Percentiles rank a stretch among this genome's conserved stretches.
phyloP scores from a whole-genome alignment of 1,139 yeast species.

The Insectozyma bohioensis region DNA sequence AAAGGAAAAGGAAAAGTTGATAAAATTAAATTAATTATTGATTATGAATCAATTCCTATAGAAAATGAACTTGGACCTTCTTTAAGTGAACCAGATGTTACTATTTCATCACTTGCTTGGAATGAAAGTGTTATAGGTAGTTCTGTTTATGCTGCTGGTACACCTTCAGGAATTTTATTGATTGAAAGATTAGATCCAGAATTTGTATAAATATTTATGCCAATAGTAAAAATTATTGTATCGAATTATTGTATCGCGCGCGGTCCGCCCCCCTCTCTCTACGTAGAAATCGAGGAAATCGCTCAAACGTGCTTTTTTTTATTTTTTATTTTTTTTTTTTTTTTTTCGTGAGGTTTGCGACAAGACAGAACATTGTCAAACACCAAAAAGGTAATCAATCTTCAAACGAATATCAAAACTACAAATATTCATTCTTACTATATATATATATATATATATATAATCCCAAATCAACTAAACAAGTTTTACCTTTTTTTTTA shows the following conservation, averaged over 20 bases:
- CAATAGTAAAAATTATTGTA: no score
- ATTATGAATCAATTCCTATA: slow-evolving; percentile 25
- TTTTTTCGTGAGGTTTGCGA: no score
- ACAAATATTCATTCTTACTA: no score
- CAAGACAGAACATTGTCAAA: no score
- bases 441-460: not conserved
- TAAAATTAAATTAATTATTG: slow-evolving; percentile 22
- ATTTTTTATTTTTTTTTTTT: no score
- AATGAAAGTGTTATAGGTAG: slow-evolving; percentile 51
- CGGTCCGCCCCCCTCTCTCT: no score
- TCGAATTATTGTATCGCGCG: no score
- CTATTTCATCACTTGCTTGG: slow-evolving; percentile 62
- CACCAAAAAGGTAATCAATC: slow-evolving; percentile 1
- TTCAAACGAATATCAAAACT: no score
- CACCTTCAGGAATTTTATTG: slow-evolving; percentile 65
- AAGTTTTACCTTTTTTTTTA: no score
- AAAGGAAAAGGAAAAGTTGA: slow-evolving; percentile 5
- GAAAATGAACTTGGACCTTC: slow-evolving; percentile 32
- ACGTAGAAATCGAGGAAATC: no score
- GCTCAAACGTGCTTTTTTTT: no score
- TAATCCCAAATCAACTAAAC: not conserved
- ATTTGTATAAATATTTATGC: slow-evolving; percentile 2
- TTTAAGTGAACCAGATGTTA: slow-evolving; percentile 53
- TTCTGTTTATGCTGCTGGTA: slow-evolving; percentile 66
- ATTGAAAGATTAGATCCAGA: slow-evolving; percentile 53